phyloP scores from a whole-genome alignment of 1,139 yeast species.

The Meyerozyma elateridarum region DNA sequence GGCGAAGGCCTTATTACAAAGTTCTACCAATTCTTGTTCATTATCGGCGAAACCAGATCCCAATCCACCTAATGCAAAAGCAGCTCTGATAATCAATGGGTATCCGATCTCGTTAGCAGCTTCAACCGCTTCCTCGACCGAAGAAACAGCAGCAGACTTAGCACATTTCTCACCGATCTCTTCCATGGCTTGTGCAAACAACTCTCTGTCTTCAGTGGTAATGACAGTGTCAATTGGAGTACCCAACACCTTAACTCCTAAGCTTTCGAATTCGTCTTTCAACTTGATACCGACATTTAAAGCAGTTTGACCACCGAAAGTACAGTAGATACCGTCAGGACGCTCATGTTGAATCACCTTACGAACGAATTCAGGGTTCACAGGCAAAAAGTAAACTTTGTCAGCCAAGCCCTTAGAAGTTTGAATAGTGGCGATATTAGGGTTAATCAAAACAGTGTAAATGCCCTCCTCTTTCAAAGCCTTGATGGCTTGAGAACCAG shows the following conservation, averaged over 20 bases:
- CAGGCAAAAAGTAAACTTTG: slow-evolving; percentile 95
- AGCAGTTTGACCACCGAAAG: slow-evolving; percentile 99
- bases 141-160: slow-evolving; percentile 78
- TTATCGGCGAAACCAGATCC: slow-evolving; percentile 98
- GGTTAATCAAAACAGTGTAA: slow-evolving; percentile 90
- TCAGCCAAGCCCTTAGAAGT: slow-evolving; percentile 98
- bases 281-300: slow-evolving; percentile 90
- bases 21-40: slow-evolving; percentile 72
- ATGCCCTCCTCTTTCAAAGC: slow-evolving; percentile 98
- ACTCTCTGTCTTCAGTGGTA: slow-evolving; percentile 96
- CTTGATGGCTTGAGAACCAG: slow-evolving; percentile 92
- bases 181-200: slow-evolving; percentile 91
- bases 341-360: slow-evolving; percentile 91
- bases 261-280: slow-evolving; percentile 87
- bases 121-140: slow-evolving; percentile 71
- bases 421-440: slow-evolving; percentile 97
- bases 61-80: slow-evolving; percentile 94
- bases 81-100: slow-evolving; percentile 97
- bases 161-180: slow-evolving; percentile 96
- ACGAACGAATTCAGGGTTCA: slow-evolving; percentile 91
- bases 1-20: slow-evolving; percentile 91
- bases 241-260: slow-evolving; percentile 95
- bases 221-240: slow-evolving; percentile 94
- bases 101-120: slow-evolving; percentile 88
- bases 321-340: slow-evolving; percentile 95